phyloP scores from a whole-genome alignment of 805 yeast species.

The Yamadazyma laniorum region DNA sequence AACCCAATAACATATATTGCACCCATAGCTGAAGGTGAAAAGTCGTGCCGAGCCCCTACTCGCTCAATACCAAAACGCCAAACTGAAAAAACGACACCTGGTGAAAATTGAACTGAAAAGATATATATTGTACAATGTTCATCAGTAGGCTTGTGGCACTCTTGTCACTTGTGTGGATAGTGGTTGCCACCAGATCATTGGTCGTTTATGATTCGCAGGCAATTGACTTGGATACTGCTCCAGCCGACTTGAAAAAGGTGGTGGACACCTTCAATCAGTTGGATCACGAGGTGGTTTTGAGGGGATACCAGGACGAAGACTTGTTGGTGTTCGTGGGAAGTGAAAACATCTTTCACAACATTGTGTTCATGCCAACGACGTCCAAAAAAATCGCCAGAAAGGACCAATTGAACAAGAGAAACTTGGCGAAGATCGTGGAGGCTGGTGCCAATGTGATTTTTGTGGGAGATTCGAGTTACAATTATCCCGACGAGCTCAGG shows the following conservation, averaged over 20 bases:
- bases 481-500: slow-evolving; percentile 47
- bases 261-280: slow-evolving; percentile 21
- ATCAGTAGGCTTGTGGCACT: slow-evolving; percentile 11
- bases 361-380: slow-evolving; percentile 33
- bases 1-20: no score
- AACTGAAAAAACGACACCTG: slow-evolving; percentile 1
- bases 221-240: slow-evolving; percentile 18
- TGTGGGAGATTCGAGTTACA: slow-evolving; percentile 46
- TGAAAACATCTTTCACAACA: slow-evolving; percentile 7
- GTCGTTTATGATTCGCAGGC: slow-evolving; percentile 33
- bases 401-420: slow-evolving; percentile 27
- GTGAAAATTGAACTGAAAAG: not conserved
- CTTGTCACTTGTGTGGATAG: slow-evolving; percentile 11
- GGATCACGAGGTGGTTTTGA: slow-evolving; percentile 11
- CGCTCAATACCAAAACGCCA: no score
- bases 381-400: slow-evolving; percentile 34
- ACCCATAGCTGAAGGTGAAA: no score
- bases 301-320: slow-evolving; percentile 24
- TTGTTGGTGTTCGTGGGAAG: slow-evolving; percentile 8
- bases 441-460: slow-evolving; percentile 76
- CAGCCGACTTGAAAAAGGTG: slow-evolving; percentile 20
- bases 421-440: slow-evolving; percentile 57
- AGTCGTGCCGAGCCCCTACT: no score
- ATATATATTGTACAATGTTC: slow-evolving; percentile 7
- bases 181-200: slow-evolving; percentile 22